Base-by-base conservation (phyloP, 306 rosid species). In the Ammopiptanthus mongolicus region DNA sequence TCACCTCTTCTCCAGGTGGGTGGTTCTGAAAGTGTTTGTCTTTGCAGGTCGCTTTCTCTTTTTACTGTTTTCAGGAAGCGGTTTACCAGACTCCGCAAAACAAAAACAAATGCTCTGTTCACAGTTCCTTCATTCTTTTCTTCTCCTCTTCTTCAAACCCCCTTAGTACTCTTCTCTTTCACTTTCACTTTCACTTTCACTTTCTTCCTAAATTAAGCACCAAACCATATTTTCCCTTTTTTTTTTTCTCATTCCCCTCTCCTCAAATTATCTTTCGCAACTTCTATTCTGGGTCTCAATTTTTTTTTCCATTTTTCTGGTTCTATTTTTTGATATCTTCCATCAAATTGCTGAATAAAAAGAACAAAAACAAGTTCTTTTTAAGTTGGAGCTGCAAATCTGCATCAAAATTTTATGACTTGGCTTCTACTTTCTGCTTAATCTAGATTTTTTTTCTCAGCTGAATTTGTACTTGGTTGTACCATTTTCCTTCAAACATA, bases 21-120 rank as follows among this genome's bases (percentile, higher is more conserved):
- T 68, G 77, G 41, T 55, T 57, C 76, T 55, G 65, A 57, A 57
- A 58, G 28, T 41, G 50, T 63, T 15, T 52, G 47, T 56, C 69
- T 68, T 56, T 34, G 18, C 48, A 57, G 5, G 84, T 89, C 87
- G 63, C 85, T 80, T 76, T 87, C 90, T 69, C 72, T 51, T 56
- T 48, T 76, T 68, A 75, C 85, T 39, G 71, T 75, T 3, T 47
- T 50, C 56, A 37, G 80, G 21, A 17, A 61, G 64, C 52, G 15
- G 80, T 73, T 81, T 76, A 66, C 77, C 66, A 62, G 50, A 61
- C 17, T 9, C 57, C 65, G 2, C 41, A 13, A 33, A 55, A 51
- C 58, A 71, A 51, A 51, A 60, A 1, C 82, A 74, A 69, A 86
- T 88, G 82, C 85, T 82, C 80, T 84, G 86, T 85, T 82, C 73